Evolutionary conservation across 768 basidiomycete species (phyloP).

Genomic region (Lentinula lateritia): DNA sequence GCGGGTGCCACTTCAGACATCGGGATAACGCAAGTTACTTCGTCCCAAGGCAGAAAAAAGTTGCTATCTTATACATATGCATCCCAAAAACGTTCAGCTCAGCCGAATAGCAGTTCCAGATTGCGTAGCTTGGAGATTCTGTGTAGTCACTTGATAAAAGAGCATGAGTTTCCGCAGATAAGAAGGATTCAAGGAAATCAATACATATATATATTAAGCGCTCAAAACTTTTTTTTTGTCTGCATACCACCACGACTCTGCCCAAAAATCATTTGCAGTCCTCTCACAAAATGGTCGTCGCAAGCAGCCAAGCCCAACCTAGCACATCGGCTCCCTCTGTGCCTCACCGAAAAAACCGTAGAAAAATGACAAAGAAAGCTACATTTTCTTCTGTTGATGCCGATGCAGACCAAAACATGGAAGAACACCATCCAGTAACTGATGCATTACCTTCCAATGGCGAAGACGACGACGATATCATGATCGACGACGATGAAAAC

Average conservation of each 20-base stretch:
- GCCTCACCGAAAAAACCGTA: conserved; percentile 31
- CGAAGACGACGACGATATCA: conserved; percentile 55
- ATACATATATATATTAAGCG: not conserved
- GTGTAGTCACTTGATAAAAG: not conserved
- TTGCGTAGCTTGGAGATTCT: not conserved
- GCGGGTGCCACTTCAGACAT: not conserved
- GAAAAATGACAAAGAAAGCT: conserved; percentile 36
- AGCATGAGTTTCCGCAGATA: not conserved
- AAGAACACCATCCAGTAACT: conserved; percentile 12
- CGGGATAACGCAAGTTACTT: not conserved
- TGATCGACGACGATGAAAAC: conserved; percentile 51
- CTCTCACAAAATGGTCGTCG: conserved; percentile 32
- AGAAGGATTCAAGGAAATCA: too few species aligned
- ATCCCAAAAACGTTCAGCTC: not conserved
- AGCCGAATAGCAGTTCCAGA: not conserved
- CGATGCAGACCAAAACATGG: conserved; percentile 27
- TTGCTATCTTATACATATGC: not conserved
- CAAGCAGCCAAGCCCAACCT: conserved; percentile 17
- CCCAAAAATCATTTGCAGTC: not conserved
- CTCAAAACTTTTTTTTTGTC: not conserved
- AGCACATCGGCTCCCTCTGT: conserved; percentile 11
- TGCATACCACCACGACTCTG: not conserved
- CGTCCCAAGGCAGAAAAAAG: not conserved
- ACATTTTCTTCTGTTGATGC: conserved; percentile 13
- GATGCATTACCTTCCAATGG: conserved; percentile 10